These are phyloP conservation scores for Reticulascus tulasneorum DNA, from an alignment of 2,329 filamentous ascomycete genomes.

Conservation along the genomic window DNA sequence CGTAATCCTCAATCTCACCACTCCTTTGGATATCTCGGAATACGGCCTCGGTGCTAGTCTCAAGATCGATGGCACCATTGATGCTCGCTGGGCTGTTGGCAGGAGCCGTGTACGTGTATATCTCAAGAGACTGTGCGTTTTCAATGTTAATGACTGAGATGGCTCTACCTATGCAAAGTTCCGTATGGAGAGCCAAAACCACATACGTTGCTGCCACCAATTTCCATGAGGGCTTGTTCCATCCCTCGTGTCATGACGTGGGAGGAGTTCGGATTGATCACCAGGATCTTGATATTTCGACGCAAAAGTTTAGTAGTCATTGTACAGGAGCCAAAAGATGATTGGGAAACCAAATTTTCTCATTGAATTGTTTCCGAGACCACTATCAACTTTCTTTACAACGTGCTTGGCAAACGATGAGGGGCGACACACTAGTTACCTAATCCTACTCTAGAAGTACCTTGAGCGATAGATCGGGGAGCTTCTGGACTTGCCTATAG, in stretches of 20 bases:
- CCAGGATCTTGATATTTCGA: slow-evolving; percentile 49
- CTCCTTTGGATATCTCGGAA: slow-evolving; percentile 39
- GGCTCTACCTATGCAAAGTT: no score
- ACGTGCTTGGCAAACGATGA: no score
- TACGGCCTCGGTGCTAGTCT: slow-evolving; percentile 58
- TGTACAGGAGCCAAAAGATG: no score
- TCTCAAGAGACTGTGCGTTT: slow-evolving; percentile 44
- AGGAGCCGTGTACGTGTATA: slow-evolving; percentile 65
- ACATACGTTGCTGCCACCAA: no score
- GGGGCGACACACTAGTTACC: no score
- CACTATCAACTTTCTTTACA: no score
- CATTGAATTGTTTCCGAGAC: no score
- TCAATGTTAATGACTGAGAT: slow-evolving; percentile 2
- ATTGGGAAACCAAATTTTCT: no score
- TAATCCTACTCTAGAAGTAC: no score
- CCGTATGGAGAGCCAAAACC: no score
- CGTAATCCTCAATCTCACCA: slow-evolving; percentile 44
- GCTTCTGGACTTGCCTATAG: no score
- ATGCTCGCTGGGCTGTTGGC: slow-evolving; percentile 66
- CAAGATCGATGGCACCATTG: slow-evolving; percentile 68
- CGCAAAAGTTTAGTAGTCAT: slow-evolving; percentile 26
- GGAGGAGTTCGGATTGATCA: slow-evolving; percentile 80
- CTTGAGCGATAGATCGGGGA: no score
- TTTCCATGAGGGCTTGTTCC: slow-evolving; percentile 40
- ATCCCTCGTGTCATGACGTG: slow-evolving; percentile 66